phyloP scores from a whole-genome alignment of 768 basidiomycete genomes.

The Suillus subalutaceus region DNA sequence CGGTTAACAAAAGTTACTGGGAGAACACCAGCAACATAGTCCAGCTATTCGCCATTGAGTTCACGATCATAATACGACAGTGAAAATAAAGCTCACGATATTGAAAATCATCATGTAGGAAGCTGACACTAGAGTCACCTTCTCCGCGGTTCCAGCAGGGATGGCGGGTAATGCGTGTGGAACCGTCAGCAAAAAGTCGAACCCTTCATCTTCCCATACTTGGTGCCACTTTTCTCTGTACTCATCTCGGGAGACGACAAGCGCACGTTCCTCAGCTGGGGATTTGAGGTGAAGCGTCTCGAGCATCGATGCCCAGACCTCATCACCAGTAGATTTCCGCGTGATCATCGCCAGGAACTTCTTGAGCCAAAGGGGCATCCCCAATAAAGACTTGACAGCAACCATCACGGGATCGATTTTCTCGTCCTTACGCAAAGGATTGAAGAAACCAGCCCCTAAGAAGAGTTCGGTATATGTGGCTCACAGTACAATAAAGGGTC shows the following conservation, averaged over 20 bases:
- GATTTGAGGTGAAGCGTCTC: slow-evolving; percentile 39
- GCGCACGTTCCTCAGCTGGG: slow-evolving; percentile 28
- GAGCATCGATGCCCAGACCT: slow-evolving; percentile 31
- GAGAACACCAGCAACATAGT: slow-evolving; percentile 61
- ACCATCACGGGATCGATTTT: slow-evolving; percentile 35
- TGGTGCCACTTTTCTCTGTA: slow-evolving; percentile 37
- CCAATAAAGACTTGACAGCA: slow-evolving; percentile 25
- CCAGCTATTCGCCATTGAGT: slow-evolving; percentile 39
- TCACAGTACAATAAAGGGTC: background rate
- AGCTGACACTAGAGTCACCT: slow-evolving; percentile 37
- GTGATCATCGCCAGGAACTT: slow-evolving; percentile 44
- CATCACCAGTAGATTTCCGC: slow-evolving; percentile 32
- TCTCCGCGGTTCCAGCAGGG: slow-evolving; percentile 37
- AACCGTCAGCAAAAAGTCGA: slow-evolving; percentile 44
- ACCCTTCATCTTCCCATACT: slow-evolving; percentile 39
- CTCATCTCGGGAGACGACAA: slow-evolving; percentile 30
- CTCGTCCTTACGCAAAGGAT: slow-evolving; percentile 37
- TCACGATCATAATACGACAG: background rate
- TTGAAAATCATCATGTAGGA: slow-evolving; percentile 45
- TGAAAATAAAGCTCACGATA: slow-evolving; percentile 35
- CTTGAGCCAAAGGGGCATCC: slow-evolving; percentile 40
- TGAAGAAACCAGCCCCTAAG: slow-evolving; percentile 48
- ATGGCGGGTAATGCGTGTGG: slow-evolving; percentile 43
- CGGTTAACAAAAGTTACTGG: slow-evolving; percentile 58
- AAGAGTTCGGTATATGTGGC: background rate